phyloP scores from a whole-genome alignment of 352 stramenopile genomes.

The Vaucheria bursata region DNA sequence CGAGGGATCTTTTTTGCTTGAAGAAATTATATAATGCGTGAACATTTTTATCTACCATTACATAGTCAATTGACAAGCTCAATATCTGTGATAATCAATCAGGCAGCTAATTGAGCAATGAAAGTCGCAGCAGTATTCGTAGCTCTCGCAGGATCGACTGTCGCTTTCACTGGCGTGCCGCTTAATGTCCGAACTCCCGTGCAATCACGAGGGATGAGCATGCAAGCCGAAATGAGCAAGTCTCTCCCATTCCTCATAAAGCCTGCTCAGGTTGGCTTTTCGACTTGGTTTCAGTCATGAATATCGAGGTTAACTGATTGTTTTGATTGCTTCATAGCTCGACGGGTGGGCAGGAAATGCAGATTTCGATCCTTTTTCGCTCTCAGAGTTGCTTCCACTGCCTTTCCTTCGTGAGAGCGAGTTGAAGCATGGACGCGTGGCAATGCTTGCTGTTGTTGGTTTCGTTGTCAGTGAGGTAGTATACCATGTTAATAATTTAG shows the following conservation, averaged over 20 bases:
- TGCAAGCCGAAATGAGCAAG: constrained; percentile 22
- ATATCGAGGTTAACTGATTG: no score
- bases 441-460: constrained; percentile 28
- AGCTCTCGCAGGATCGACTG: no score
- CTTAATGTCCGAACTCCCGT: background rate
- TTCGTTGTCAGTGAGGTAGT: constrained; percentile 16
- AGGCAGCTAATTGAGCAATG: no score
- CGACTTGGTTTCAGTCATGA: no score
- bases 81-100: no score
- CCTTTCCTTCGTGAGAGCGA: constrained; percentile 44
- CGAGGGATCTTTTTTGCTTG: no score
- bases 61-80: no score
- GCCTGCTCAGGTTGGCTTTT: constrained; percentile 19
- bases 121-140: no score
- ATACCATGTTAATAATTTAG: no score
- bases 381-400: constrained; percentile 32
- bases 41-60: no score
- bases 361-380: constrained; percentile 45
- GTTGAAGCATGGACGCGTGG: constrained; percentile 30
- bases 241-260: constrained; percentile 45
- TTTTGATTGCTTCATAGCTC: no score
- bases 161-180: background rate
- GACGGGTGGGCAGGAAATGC: constrained; percentile 43
- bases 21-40: no score
- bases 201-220: background rate